These are phyloP conservation scores for Fusarium pseudonygamai DNA, from an alignment of 2,329 filamentous ascomycete species.

Conservation along the genomic window DNA sequence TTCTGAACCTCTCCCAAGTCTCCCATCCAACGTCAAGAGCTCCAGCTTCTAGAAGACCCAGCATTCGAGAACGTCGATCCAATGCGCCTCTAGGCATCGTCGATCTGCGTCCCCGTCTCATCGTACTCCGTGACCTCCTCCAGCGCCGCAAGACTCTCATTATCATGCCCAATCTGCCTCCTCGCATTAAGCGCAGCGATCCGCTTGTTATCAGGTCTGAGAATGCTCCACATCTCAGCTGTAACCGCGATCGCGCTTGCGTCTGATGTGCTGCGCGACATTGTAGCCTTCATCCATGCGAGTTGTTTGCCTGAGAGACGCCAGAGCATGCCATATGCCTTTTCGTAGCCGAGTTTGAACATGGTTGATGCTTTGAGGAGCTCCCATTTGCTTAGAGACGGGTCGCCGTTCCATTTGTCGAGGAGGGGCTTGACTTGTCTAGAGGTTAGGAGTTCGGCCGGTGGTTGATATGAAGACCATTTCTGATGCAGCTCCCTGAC, in stretches of 20 bases:
- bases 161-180: conserved; percentile 30
- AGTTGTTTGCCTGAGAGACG: conserved; percentile 60
- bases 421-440: conserved; percentile 45
- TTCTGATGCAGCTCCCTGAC: conserved; percentile 51
- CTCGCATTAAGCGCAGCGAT: conserved; percentile 35
- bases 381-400: conserved; percentile 54
- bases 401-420: conserved; percentile 36
- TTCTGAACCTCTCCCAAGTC: neutral
- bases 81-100: conserved; percentile 42
- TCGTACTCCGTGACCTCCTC: conserved; percentile 45
- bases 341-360: conserved; percentile 52
- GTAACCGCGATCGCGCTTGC: conserved; percentile 46
- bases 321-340: conserved; percentile 53
- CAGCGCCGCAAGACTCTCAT: conserved; percentile 37
- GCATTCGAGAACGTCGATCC: neutral
- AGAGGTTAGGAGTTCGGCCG: conserved; percentile 29
- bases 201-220: conserved; percentile 49
- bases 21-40: conserved; percentile 7
- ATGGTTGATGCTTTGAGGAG: conserved; percentile 61
- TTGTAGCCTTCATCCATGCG: conserved; percentile 55
- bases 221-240: conserved; percentile 48
- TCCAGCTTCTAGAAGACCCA: conserved; percentile 2
- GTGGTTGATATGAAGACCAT: conserved; percentile 56
- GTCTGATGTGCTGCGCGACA: conserved; percentile 24
- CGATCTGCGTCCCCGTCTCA: conserved; percentile 43